These are phyloP conservation scores for Crinitomyces ghanaensis DNA, from an alignment of 805 yeast species.

Conservation along the genomic window DNA sequence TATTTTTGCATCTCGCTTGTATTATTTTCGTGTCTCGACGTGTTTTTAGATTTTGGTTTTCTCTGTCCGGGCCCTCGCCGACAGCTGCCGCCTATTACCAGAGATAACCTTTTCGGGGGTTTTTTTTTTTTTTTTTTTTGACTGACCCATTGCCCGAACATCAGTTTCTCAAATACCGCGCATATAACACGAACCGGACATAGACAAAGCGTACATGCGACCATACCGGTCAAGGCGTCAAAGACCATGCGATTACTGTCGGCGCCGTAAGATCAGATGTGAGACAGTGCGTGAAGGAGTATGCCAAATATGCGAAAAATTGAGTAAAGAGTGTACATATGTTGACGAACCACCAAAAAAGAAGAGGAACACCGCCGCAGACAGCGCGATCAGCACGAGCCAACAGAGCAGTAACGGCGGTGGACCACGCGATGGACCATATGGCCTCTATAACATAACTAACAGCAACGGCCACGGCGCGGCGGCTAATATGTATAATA, in stretches of 20 bases:
- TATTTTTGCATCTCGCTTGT: no score
- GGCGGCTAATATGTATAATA: neutral
- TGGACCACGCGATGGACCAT: no score
- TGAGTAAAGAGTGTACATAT: slow-evolving; percentile 14
- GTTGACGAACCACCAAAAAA: slow-evolving; percentile 13
- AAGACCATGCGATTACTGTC: slow-evolving; percentile 17
- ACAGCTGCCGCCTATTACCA: no score
- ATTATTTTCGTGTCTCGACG: no score
- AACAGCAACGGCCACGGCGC: slow-evolving; percentile 1
- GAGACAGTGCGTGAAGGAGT: slow-evolving; percentile 8
- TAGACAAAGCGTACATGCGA: slow-evolving; percentile 2
- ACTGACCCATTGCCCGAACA: no score
- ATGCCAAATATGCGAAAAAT: slow-evolving; percentile 14
- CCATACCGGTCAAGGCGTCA: slow-evolving; percentile 12
- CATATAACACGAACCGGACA: slow-evolving; percentile 1
- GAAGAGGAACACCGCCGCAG: slow-evolving; percentile 3
- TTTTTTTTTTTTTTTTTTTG: no score
- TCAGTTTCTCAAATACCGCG: neutral
- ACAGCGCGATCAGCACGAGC: neutral
- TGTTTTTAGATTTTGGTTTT: no score
- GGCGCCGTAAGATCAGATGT: slow-evolving; percentile 15
- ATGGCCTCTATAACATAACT: no score
- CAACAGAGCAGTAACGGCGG: no score
- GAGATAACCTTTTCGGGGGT: neutral
- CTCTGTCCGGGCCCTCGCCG: no score